Base-by-base conservation (phyloP, 2,329 filamentous ascomycete species). In the Penicillium nordicum region DNA sequence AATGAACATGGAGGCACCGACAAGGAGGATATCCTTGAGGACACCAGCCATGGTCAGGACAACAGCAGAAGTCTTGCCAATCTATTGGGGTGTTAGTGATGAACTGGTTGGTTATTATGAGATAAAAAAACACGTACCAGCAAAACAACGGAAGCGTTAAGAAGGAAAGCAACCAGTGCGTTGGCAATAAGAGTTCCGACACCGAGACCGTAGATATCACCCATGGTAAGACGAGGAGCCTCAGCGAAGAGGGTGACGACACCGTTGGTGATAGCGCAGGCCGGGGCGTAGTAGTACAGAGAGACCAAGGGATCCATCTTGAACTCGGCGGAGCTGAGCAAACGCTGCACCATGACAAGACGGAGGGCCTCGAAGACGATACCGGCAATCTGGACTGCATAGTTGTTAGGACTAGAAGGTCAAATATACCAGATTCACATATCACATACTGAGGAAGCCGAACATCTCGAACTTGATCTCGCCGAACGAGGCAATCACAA, bases 401-500 rank as follows among this genome's bases (percentile, higher is more conserved):
- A 5, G 30, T 36, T 25, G 44, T 46, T 46, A 46, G 44, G 9
- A 4, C 14, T 34, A 8, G 30, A 34, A n/a, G 34, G 9, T 46
- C 18, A 46, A 11, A 46, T 34, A n/a, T 25, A 36, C 1, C 8
- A 23, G 9, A 46, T n/a, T 25, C 12, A 46, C 14, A 23, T 46
- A 34, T n/a, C 16, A 46, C 44, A 25, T 46, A 46, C 44, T 87
- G 36, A 86, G 58, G 72, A 88, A 84, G 25, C 85, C 85, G 37
- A 82, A 61, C 58, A 75, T 64, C 63, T 76, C 88, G 72, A 97
- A 97, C 72, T 92, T 87, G 76, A 97, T 94, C 80, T 97, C 93
- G 66, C 93, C 94, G 61, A 95, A 84, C 1, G 92, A 96, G 48
- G 93, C 93, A 69, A 97, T 90, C 62, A 97, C 82, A 67, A 97